Percentiles rank a stretch among this genome's conserved stretches.
Conservation (phyloP, 2,329 filamentous ascomycete species). For the Penicillium fuscoglaucum region DNA sequence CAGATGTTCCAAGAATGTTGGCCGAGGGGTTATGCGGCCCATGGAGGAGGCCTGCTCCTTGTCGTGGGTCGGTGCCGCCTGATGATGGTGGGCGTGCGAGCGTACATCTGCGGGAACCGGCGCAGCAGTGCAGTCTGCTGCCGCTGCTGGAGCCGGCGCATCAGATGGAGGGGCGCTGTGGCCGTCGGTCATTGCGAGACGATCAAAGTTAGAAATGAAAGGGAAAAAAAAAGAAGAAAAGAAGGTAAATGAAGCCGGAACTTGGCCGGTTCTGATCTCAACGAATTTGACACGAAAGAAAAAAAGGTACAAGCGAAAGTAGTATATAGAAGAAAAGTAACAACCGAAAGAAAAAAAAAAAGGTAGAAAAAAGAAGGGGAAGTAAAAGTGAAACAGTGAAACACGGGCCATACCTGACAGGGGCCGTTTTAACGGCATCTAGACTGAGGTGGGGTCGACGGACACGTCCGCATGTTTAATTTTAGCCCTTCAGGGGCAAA, state of each 20-base stretch:
- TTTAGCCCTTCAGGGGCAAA: slow-evolving; percentile 5
- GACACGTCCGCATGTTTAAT: slow-evolving; percentile 15
- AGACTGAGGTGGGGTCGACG: slow-evolving; percentile 16
- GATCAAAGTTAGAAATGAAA: slow-evolving; percentile 1
- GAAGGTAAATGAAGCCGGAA: slow-evolving; percentile 1
- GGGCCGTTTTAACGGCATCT: slow-evolving; percentile 22
- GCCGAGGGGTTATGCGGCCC: slow-evolving; percentile 31
- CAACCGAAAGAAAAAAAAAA: slow-evolving; percentile 5
- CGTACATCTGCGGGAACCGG: slow-evolving; percentile 20
- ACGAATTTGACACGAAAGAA: slow-evolving; percentile 1
- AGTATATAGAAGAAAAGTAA: neutral
- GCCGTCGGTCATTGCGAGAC: slow-evolving; percentile 21
- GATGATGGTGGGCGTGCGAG: slow-evolving; percentile 18
- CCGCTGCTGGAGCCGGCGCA: slow-evolving; percentile 12
- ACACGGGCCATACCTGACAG: slow-evolving; percentile 3
- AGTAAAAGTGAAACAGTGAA: slow-evolving; percentile 13
- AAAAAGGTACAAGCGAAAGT: slow-evolving; percentile 4
- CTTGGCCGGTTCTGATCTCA: slow-evolving; percentile 2
- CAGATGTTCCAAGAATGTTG: slow-evolving; percentile 37
- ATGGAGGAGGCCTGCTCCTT: slow-evolving; percentile 28
- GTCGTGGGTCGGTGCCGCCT: slow-evolving; percentile 6
- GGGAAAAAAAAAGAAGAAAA: slow-evolving; percentile 3
- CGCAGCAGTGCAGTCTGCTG: slow-evolving; percentile 15
- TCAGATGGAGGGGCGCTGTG: slow-evolving; percentile 16
- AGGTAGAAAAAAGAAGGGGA: slow-evolving; percentile 8